Evolutionary conservation across 257 asterid species (phyloP), one percentile per base, ranked within the genome.

Genomic region (Anisodus acutangulus): DNA sequence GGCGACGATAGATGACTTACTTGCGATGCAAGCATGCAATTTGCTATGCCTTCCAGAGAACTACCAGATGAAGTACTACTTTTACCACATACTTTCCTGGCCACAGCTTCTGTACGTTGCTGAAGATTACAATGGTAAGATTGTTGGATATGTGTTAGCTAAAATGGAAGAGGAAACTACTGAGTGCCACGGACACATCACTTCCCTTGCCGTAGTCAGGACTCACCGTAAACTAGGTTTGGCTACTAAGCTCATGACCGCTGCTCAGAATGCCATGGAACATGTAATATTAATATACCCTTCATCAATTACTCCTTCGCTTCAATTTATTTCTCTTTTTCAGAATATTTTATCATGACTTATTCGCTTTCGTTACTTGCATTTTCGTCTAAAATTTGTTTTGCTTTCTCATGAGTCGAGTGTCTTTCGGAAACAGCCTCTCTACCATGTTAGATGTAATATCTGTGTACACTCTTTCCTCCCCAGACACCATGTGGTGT

Each of bases 241-340:
- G 57, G 98, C 98, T 62, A 97, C 99, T 81, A 97, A 97, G 80
- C 98, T 97, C 91, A 97, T 95, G 99, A 97, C 98, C 64, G 98
- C 99, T 74, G 99, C 98, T 57, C 99, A 97, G 82, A 95, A 92
- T 87, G 99, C 98, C 86, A 97, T 95, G 99, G 98, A 95, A 82
- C 98, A 93, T 95, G 99, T 88, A 37, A 17, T 4, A 2, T 41
- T 41, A 41, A 41, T 41, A 41, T 2, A 41, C 45, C 45, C 45
- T 41, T 3, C 6, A 41, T 41, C 45, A 41, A 41, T 41, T 41
- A 41, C 6, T 41, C 45, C 45, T 41, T 6, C 45, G 5, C 6
- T 41, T 41, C 45, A 41, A 41, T 41, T 41, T 41, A 0, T 41
- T 41, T 41, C 5, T 41, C 45, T 41, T 22, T 22, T 22, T 22